These are phyloP conservation scores for Hypoxylon sp. DNA, from an alignment of 2,329 filamentous ascomycete species.

Conservation along the genomic window DNA sequence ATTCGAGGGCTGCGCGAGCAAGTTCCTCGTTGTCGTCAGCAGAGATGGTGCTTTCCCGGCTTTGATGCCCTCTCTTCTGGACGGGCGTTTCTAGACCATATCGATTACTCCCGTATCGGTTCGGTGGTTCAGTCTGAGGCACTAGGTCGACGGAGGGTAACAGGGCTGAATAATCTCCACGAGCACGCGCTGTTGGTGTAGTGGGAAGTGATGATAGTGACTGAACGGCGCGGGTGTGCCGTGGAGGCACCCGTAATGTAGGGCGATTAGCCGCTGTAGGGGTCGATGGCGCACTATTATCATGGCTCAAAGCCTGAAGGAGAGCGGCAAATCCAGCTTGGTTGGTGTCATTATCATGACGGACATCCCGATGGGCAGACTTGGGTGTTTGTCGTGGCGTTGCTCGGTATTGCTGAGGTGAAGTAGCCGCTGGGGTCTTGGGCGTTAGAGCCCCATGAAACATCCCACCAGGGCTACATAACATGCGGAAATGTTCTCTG, in stretches of 20 bases:
- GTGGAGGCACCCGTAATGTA: conserved; percentile 66
- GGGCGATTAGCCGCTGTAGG: conserved; percentile 67
- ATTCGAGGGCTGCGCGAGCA: conserved; percentile 68
- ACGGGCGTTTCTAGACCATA: conserved; percentile 63
- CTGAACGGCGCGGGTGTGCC: conserved; percentile 82
- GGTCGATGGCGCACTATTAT: conserved; percentile 81
- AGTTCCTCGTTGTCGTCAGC: conserved; percentile 73
- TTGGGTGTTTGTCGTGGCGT: conserved; percentile 68
- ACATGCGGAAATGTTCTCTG: conserved; percentile 84
- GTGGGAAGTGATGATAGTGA: conserved; percentile 88
- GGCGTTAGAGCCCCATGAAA: conserved; percentile 75
- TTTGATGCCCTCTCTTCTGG: conserved; percentile 70
- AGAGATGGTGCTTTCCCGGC: conserved; percentile 89
- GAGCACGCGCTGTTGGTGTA: conserved; percentile 74
- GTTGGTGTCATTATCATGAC: conserved; percentile 65
- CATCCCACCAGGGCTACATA: conserved; percentile 81
- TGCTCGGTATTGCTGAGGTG: conserved; percentile 63
- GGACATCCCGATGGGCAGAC: conserved; percentile 56
- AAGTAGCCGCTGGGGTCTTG: conserved; percentile 62
- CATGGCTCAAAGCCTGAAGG: conserved; percentile 84
- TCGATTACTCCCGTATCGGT: conserved; percentile 60
- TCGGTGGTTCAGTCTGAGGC: conserved; percentile 70
- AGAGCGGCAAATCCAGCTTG: conserved; percentile 82
- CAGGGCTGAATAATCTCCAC: conserved; percentile 66
- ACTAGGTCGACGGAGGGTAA: conserved; percentile 75